phyloP scores from a whole-genome alignment of 306 rosid genomes.

The Casuarina glauca region DNA sequence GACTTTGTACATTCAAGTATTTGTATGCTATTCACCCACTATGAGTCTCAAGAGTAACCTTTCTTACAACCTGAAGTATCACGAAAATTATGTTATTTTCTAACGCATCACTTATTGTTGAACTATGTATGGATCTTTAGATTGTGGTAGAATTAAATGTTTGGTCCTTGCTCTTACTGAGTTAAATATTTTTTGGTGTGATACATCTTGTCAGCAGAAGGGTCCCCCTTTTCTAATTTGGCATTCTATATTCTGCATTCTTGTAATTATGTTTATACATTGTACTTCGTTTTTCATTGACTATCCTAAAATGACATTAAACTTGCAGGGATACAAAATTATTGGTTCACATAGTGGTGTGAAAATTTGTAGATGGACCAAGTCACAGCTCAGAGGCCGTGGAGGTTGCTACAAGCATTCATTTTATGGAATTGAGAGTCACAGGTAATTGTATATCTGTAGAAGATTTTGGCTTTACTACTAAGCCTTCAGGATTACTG shows the following conservation, averaged over 20 bases:
- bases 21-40: too few relatives aligned
- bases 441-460: constrained; percentile 53
- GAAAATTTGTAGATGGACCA: constrained; percentile 98
- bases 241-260: constrained; percentile 10
- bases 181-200: not conserved
- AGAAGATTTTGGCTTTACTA: not conserved
- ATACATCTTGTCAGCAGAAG: not conserved
- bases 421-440: constrained; percentile 99
- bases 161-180: not conserved
- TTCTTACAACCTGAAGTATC: too few relatives aligned
- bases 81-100: not conserved
- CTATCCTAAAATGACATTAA: constrained; percentile 17
- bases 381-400: constrained; percentile 95
- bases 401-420: constrained; percentile 99
- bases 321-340: constrained; percentile 88
- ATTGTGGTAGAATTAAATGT: not conserved
- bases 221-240: not conserved
- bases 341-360: constrained; percentile 96
- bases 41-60: too few relatives aligned
- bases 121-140: not conserved
- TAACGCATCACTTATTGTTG: not conserved
- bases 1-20: too few relatives aligned
- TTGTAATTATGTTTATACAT: constrained; percentile 28
- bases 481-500: not conserved
- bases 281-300: constrained; percentile 6